phyloP scores from a whole-genome alignment of 345 rosid species.

The Hypericum androsaemum region DNA sequence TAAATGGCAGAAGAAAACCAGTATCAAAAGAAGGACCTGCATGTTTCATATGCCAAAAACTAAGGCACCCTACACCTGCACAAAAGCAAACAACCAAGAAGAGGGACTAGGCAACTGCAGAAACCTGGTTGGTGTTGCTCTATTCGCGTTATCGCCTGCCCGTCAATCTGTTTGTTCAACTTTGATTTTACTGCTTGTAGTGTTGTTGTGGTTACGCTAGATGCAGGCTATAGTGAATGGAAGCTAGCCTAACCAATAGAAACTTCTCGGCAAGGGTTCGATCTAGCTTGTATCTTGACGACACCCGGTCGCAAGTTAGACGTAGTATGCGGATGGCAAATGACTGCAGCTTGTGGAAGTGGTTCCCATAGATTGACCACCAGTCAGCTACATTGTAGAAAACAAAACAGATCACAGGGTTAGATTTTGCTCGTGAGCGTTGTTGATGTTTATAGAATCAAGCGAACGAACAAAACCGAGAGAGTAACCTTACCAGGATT shows the following conservation, averaged over 20 bases:
- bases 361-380: conserved; percentile 41
- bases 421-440: neutral
- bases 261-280: conserved; percentile 41
- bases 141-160: too few species aligned
- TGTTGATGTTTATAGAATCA: too few species aligned
- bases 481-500: conserved; percentile 35
- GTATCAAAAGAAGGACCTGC: too few species aligned
- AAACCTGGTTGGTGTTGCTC: too few species aligned
- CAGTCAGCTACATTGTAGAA: conserved; percentile 31
- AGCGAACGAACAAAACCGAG: neutral
- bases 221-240: conserved; percentile 41
- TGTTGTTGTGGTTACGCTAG: conserved; percentile 13
- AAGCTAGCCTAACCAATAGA: conserved; percentile 22
- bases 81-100: too few species aligned
- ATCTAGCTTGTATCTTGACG: conserved; percentile 36
- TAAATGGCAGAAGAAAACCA: too few species aligned
- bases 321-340: conserved; percentile 39
- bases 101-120: too few species aligned
- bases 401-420: neutral
- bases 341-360: conserved; percentile 42
- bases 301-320: conserved; percentile 44
- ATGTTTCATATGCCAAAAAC: too few species aligned
- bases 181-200: too few species aligned
- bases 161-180: too few species aligned
- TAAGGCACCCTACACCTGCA: too few species aligned